A percentile compares a stretch with the other conserved stretches of the same genome.
Conservation (phyloP, 495 filamentous ascomycete genomes). For the Trichoderma reesei region DNA sequence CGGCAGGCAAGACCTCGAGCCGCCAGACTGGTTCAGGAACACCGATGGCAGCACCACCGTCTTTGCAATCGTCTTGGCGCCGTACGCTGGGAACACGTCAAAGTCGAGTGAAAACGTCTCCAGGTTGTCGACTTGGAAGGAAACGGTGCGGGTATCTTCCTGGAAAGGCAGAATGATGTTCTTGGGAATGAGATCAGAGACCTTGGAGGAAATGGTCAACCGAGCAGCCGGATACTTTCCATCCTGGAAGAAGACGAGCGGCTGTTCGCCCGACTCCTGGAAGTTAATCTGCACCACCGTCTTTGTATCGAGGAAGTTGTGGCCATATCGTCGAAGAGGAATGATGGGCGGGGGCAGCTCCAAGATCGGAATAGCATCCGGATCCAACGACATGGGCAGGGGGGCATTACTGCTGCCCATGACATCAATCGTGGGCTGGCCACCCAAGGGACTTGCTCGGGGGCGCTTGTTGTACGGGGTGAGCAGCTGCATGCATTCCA, state of each 20-base stretch:
- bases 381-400: conserved; percentile 58
- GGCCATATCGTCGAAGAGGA: conserved; percentile 84
- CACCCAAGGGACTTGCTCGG: conserved; percentile 20
- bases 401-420: conserved; percentile 41
- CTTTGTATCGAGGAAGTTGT: conserved; percentile 97
- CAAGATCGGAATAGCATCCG: conserved; percentile 83
- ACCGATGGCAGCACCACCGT: conserved; percentile 81
- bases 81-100: conserved; percentile 95
- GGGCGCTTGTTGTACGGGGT: conserved; percentile 41
- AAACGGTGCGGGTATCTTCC: conserved; percentile 83
- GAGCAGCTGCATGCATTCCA: conserved; percentile 87
- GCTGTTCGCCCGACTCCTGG: conserved; percentile 55
- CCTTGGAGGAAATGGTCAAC: conserved; percentile 90
- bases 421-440: conserved; percentile 23
- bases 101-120: conserved; percentile 92
- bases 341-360: conserved; percentile 93
- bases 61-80: conserved; percentile 92
- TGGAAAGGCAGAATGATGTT: conserved; percentile 93
- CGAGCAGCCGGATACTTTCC: conserved; percentile 92
- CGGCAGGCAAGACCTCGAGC: conserved; percentile 71
- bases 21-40: conserved; percentile 63
- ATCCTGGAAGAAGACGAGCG: conserved; percentile 85
- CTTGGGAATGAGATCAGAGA: conserved; percentile 89
- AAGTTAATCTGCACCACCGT: conserved; percentile 88
- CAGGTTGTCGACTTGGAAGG: conserved; percentile 90